Conservation (phyloP, 2,329 filamentous ascomycete genomes). For the Aspergillus versicolor region DNA sequence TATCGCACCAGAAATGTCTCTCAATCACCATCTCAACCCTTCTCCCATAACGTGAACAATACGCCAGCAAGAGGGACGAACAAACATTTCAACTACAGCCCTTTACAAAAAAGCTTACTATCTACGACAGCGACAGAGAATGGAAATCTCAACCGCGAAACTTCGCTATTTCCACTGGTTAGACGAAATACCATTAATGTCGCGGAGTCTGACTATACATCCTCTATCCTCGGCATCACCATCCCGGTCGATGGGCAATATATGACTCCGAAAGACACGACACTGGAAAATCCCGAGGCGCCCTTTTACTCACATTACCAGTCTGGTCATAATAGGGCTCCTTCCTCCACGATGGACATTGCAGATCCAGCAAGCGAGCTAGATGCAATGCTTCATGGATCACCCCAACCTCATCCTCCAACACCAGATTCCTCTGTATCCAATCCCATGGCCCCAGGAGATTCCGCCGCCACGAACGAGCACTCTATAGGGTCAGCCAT, state of each 20-base stretch:
- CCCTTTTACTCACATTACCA: constrained; percentile 16
- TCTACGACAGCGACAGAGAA: constrained; percentile 7
- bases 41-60: constrained; percentile 8
- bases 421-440: constrained; percentile 36
- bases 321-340: constrained; percentile 5
- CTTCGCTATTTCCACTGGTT: constrained; percentile 13
- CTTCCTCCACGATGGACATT: constrained; percentile 21
- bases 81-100: not conserved
- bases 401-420: constrained; percentile 26
- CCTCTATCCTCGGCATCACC: constrained; percentile 32
- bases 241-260: constrained; percentile 34
- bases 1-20: constrained; percentile 21
- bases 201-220: constrained; percentile 23
- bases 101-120: constrained; percentile 6
- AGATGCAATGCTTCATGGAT: constrained; percentile 19
- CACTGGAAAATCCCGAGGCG: constrained; percentile 29
- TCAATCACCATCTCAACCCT: constrained; percentile 9
- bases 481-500: constrained; percentile 13
- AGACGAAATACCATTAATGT: constrained; percentile 14
- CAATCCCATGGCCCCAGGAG: constrained; percentile 21
- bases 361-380: constrained; percentile 21
- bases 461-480: constrained; percentile 14
- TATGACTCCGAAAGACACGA: constrained; percentile 32
- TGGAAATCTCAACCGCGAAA: constrained; percentile 1
- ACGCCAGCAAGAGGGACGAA: not conserved